Base-by-base conservation (phyloP, 352 stramenopile genomes). In the Phytophthora pinifolia region DNA sequence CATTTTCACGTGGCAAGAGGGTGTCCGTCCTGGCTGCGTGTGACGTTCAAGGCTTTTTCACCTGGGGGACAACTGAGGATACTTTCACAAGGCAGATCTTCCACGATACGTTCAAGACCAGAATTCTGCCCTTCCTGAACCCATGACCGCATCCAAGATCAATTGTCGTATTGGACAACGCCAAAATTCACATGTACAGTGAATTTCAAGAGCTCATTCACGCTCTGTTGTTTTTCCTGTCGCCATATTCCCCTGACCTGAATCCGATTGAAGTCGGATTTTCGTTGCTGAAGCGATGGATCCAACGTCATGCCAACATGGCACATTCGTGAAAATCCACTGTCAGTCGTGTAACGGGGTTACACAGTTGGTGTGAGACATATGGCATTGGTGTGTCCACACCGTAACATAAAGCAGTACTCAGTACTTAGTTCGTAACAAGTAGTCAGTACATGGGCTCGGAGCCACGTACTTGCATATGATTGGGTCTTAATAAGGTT, bases 101-200 rank as follows among this genome's bases (percentile, higher is more conserved):
- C 44, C 65, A 70, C 32, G 35, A 53, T 7, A 46, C 29, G 0
- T 70, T 74, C 46, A 13, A 43, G 33, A 9, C 7, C 15, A 42
- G 25, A 42, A 44, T 54, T 29, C 3, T 44, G 10, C 34, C 46
- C 6, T 54, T 20, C 4, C 34, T 44, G 1, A 70, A 74, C 48
- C 48, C 65, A 4, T 70, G 56, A 47, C 52, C 52, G 5, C 39
- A 55, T 7, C 51, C 62, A 1, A 41, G 45, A 12, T 70, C 52
- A 2, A 65, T 70, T 45, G 58, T 65, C 9, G 43, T 65, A 8
- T 6, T 70, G 5, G 55, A 67, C 52, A 67, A 70, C 32, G 55
- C 54, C 22, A 57, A 60, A 5, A 70, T 66, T 33, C 62, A 66
- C n/a, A 66, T 70, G 55, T 6, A 27, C 22, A 27, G 6, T 35